A percentile compares a stretch with the other conserved stretches of the same genome.
phyloP scores from a whole-genome alignment of 768 basidiomycete genomes.

The Botryobasidium botryosum region DNA sequence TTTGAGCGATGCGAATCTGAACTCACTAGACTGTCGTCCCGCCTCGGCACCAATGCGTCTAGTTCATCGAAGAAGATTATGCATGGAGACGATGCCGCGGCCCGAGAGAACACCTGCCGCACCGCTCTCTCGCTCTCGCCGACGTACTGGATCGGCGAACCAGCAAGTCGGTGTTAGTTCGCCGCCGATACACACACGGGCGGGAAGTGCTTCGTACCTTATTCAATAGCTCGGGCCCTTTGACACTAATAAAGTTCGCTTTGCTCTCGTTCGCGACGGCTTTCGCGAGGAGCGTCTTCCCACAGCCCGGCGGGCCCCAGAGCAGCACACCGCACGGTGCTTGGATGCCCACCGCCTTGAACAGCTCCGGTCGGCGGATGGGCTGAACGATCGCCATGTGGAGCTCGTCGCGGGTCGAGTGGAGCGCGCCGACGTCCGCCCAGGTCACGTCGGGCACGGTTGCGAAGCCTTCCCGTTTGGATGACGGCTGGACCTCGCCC shows the following conservation, averaged over 20 bases:
- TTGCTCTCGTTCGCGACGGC: slow-evolving; percentile 92
- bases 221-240: slow-evolving; percentile 91
- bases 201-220: too few relatives aligned
- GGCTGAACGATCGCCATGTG: slow-evolving; percentile 98
- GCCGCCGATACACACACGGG: too few relatives aligned
- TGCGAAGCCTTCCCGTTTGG: slow-evolving; percentile 94
- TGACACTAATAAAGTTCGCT: slow-evolving; percentile 96
- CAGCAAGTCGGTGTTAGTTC: too few relatives aligned
- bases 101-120: slow-evolving; percentile 83
- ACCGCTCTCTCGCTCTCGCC: slow-evolving; percentile 95
- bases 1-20: slow-evolving; percentile 6
- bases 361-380: slow-evolving; percentile 76
- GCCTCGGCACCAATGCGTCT: slow-evolving; percentile 76
- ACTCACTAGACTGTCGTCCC: slow-evolving; percentile 75
- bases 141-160: slow-evolving; percentile 73
- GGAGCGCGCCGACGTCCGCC: slow-evolving; percentile 88
- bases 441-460: slow-evolving; percentile 93
- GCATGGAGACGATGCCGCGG: slow-evolving; percentile 84
- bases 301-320: slow-evolving; percentile 99
- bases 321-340: slow-evolving; percentile 85
- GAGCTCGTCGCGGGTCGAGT: slow-evolving; percentile 69
- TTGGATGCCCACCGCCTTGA: slow-evolving; percentile 74
- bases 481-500: slow-evolving; percentile 84
- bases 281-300: slow-evolving; percentile 94
- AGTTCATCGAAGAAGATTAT: slow-evolving; percentile 94